phyloP scores from a whole-genome alignment of 2,329 filamentous ascomycete species.

The Podosphaera xanthii region DNA sequence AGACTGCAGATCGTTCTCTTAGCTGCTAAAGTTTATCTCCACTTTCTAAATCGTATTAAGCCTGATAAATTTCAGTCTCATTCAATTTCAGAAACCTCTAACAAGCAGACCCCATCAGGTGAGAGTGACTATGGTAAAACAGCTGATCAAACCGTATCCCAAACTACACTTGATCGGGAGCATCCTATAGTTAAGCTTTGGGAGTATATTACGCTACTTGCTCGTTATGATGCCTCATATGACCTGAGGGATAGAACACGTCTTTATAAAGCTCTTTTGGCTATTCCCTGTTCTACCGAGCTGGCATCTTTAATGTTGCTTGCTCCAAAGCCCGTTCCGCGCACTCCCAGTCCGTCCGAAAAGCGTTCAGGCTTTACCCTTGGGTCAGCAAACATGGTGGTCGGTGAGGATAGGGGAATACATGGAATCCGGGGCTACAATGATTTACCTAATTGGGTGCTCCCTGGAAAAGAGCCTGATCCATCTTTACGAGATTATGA shows the following conservation, averaged over 20 bases:
- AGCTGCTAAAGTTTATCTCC: constrained; percentile 89
- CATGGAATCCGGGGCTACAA: constrained; percentile 62
- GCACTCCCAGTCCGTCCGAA: constrained; percentile 74
- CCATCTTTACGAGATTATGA: constrained; percentile 43
- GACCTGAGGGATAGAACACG: constrained; percentile 81
- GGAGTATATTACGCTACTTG: constrained; percentile 64
- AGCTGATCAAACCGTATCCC: constrained; percentile 6
- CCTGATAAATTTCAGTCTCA: constrained; percentile 16
- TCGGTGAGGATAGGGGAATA: constrained; percentile 52
- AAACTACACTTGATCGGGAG: constrained; percentile 16
- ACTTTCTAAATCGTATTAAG: constrained; percentile 49
- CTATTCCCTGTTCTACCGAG: constrained; percentile 50
- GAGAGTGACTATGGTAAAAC: constrained; percentile 13
- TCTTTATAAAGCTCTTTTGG: constrained; percentile 66
- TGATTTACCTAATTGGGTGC: constrained; percentile 64
- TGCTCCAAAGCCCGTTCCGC: constrained; percentile 82
- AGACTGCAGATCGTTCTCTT: constrained; percentile 83
- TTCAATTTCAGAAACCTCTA: constrained; percentile 7
- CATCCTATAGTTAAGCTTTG: constrained; percentile 61
- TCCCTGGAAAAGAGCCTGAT: constrained; percentile 58
- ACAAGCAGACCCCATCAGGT: constrained; percentile 7
- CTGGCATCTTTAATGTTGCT: constrained; percentile 76
- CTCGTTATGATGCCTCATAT: constrained; percentile 83
- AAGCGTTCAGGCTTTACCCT: constrained; percentile 54
- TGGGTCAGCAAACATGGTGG: constrained; percentile 65